phyloP scores from a whole-genome alignment of 1,284 basidiomycete species.

The Flammula alnicola region DNA sequence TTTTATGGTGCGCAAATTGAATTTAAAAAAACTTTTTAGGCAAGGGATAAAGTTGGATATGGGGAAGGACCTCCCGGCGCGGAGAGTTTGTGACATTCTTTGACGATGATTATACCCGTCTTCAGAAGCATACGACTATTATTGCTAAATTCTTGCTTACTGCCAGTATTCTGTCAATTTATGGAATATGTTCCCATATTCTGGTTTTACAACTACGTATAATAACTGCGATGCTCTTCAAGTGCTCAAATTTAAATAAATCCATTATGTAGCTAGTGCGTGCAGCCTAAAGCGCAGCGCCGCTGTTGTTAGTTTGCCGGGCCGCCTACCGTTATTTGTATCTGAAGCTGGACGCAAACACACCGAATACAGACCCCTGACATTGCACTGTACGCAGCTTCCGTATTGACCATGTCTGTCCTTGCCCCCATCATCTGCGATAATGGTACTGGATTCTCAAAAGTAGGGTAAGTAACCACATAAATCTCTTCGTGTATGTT shows the following conservation, averaged over 20 bases:
- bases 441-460: conserved; percentile 97
- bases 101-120: background rate
- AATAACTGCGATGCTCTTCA: too few relatives aligned
- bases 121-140: too few relatives aligned
- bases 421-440: conserved; percentile 94
- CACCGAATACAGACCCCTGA: conserved; percentile 5
- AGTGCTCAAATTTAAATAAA: too few relatives aligned
- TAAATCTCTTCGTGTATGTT: background rate
- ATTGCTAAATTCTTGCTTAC: too few relatives aligned
- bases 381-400: conserved; percentile 17
- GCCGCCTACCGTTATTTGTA: conserved; percentile 13
- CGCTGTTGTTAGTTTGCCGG: background rate
- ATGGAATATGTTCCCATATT: too few relatives aligned
- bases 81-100: conserved; percentile 24
- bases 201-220: too few relatives aligned
- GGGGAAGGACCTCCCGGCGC: conserved; percentile 20
- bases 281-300: background rate
- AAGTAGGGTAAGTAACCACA: conserved; percentile 82
- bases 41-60: conserved; percentile 25
- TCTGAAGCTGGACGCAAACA: conserved; percentile 19
- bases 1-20: background rate
- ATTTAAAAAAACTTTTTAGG: conserved; percentile 17
- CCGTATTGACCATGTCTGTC: conserved; percentile 62
- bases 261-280: too few relatives aligned
- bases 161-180: too few relatives aligned